Base-by-base conservation (phyloP, 352 stramenopile species). In the Blastocystis sp. region DNA sequence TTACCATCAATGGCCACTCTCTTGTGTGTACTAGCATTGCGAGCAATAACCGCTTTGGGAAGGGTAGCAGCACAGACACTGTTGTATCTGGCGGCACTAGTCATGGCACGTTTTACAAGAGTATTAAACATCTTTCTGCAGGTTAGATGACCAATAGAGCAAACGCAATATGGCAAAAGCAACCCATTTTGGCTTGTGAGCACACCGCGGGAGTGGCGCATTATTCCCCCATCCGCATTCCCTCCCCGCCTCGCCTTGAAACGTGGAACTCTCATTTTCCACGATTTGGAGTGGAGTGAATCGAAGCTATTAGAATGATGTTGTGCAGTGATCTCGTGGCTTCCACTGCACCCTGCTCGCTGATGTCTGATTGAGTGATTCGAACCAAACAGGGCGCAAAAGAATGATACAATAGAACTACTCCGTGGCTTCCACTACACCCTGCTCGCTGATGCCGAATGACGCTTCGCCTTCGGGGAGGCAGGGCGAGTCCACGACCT, bases 401-500 rank as follows among this genome's bases (percentile, higher is more conserved):
- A 69, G 34, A 23, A 69, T 23, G 34, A 41, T 69, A 23, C 10
- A 21, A 3, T 38, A 53, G 19, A 59, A 96, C 0, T 34, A 34
- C 0, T 34, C 28, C 28, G 28, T 34, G 28, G 28, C 28, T 34
- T 34, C 28, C 28, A 34, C 28, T 34, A 34, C 28, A 34, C 28
- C 28, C 28, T 34, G 28, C 28, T 34, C 28, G 28, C 28, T 34
- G 28, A 34, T 34, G 28, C 28, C 28, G 28, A 34, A 34, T 34
- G 28, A 34, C 28, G 28, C 28, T 34, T 34, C 28, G 28, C 28
- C 28, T 34, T 34, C 28, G 28, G 28, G 28, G 28, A 34, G 28
- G 28, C 28, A 34, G 28, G 28, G 28, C 28, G 28, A 34, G 28
- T 34, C 28, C 28, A 34, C 28, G 28, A 34, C 93, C 89, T 96